These are phyloP conservation scores for Ascocoryne sarcoides DNA, from an alignment of 2,329 filamentous ascomycete species.

Conservation along the genomic window DNA sequence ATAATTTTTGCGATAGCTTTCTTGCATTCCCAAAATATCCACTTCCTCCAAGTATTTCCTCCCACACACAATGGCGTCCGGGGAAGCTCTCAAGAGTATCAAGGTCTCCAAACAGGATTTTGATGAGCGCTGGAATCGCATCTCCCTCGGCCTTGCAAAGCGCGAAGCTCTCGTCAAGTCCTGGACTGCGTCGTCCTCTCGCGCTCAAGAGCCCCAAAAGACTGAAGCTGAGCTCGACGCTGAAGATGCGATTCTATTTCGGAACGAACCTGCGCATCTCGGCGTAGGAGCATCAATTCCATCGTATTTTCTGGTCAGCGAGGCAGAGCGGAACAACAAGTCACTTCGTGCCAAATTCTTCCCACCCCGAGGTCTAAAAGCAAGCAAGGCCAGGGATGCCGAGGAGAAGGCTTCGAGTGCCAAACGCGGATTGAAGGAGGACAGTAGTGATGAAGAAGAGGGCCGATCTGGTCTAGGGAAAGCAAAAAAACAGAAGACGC, in stretches of 20 bases:
- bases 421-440: conserved; percentile 22
- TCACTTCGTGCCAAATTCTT: conserved; percentile 27
- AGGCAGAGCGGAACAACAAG: conserved; percentile 25
- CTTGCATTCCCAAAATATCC: too few species aligned
- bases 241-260: conserved; percentile 26
- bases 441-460: conserved; percentile 30
- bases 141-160: conserved; percentile 26
- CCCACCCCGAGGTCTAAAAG: conserved; percentile 23
- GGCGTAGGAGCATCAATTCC: conserved; percentile 28
- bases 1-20: too few species aligned
- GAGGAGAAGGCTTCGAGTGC: conserved; percentile 27
- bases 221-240: conserved; percentile 28
- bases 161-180: conserved; percentile 26
- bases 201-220: conserved; percentile 14
- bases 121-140: conserved; percentile 26
- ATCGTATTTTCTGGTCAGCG: conserved; percentile 23
- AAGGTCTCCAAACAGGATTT: conserved; percentile 23
- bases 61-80: conserved; percentile 12
- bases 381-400: conserved; percentile 24
- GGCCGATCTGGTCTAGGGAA: conserved; percentile 28
- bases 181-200: conserved; percentile 22
- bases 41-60: too few species aligned
- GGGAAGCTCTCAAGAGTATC: conserved; percentile 12
- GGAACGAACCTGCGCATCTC: conserved; percentile 22
- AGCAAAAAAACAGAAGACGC: conserved; percentile 26